Percentiles rank a stretch among this genome's conserved stretches.
These are phyloP conservation scores for Primulina tabacum DNA, from an alignment of 257 asterid species.

Conservation along the genomic window DNA sequence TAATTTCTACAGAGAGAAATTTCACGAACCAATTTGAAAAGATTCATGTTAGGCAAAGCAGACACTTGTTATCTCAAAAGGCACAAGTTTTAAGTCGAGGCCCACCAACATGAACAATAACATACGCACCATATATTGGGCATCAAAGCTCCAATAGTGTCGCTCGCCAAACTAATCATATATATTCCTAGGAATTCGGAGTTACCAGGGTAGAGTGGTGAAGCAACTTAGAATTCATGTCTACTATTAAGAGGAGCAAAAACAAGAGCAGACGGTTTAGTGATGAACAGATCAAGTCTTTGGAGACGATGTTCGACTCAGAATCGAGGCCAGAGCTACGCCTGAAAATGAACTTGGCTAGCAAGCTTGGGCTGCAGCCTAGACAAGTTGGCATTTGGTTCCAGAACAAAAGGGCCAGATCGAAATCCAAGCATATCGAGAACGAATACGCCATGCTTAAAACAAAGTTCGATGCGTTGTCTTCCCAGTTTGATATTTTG, in stretches of 20 bases:
- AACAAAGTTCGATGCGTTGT: slow-evolving; percentile 46
- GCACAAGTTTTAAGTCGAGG: neutral
- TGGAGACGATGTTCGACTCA: slow-evolving; percentile 58
- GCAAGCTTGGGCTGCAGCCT: slow-evolving; percentile 69
- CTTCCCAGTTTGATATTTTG: slow-evolving; percentile 46
- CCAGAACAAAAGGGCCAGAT: slow-evolving; percentile 67
- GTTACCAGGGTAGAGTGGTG: neutral
- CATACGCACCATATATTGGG: neutral
- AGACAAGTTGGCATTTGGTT: slow-evolving; percentile 91
- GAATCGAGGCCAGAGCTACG: slow-evolving; percentile 70
- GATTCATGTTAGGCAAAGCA: neutral
- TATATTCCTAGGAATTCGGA: neutral
- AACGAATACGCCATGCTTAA: slow-evolving; percentile 49
- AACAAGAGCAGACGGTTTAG: slow-evolving; percentile 51
- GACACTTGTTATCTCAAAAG: neutral
- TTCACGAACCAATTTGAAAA: too few species aligned
- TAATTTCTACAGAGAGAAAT: too few species aligned
- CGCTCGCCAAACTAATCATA: neutral
- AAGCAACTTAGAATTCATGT: slow-evolving; percentile 20
- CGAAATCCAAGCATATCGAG: slow-evolving; percentile 70
- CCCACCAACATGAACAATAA: neutral
- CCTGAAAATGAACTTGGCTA: slow-evolving; percentile 67
- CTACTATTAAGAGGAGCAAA: slow-evolving; percentile 28
- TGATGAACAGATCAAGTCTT: slow-evolving; percentile 61
- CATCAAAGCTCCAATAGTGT: neutral